A percentile compares a stretch with the other conserved stretches of the same genome.
Conservation (phyloP, 169 alveolate genomes). For the Eimeria necatrix region DNA sequence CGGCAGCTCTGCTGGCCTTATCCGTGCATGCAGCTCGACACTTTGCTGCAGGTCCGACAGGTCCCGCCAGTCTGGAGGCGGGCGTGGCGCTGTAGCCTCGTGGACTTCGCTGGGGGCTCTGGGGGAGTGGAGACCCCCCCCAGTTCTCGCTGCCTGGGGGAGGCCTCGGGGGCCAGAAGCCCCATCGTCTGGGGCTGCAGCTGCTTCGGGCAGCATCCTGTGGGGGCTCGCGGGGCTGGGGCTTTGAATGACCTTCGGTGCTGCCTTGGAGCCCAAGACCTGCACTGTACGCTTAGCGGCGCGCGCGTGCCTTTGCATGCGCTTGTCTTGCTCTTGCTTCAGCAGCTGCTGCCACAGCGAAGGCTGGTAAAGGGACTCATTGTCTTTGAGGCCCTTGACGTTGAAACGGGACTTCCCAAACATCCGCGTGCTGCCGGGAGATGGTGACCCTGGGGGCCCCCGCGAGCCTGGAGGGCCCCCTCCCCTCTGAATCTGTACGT, state of each 20-base stretch:
- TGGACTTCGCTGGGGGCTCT: background rate
- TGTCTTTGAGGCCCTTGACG: conserved; percentile 20
- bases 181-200: background rate
- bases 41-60: background rate
- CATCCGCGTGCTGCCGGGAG: background rate
- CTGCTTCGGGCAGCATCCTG: background rate
- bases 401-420: conserved; percentile 35
- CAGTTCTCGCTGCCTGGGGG: background rate
- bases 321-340: conserved; percentile 56
- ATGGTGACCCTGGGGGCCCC: background rate
- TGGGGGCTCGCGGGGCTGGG: background rate
- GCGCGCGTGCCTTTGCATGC: conserved; percentile 30
- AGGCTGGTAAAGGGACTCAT: conserved; percentile 66
- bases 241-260: background rate
- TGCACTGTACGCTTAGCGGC: background rate
- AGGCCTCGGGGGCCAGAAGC: background rate
- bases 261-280: background rate
- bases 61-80: conserved; percentile 33
- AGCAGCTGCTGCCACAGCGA: conserved; percentile 78
- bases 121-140: background rate
- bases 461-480: too few relatives aligned
- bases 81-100: background rate
- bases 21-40: background rate
- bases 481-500: background rate
- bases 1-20: background rate